Base-by-base conservation (phyloP, 345 rosid species). In the Excoecaria cochinchinensis region DNA sequence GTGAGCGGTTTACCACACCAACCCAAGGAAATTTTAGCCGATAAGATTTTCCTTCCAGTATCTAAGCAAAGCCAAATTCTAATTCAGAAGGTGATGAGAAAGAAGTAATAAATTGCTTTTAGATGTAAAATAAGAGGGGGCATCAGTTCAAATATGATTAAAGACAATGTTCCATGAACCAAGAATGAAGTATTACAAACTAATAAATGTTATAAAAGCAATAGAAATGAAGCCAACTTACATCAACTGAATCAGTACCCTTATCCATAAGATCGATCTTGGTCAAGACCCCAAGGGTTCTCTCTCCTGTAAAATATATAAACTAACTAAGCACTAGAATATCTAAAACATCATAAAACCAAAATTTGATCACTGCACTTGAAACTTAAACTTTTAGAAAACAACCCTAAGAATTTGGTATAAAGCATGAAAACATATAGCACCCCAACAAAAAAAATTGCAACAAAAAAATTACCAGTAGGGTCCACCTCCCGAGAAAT, bases 181-280 rank as follows among this genome's bases (percentile, higher is more conserved):
- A 8, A 24, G 42, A 25, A 24, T 42, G 6, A 58, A 39, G 53
- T 36, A 38, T 31, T 48, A 21, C 25, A 19, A 56, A 21, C 16
- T 10, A 66, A 51, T 13, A 55, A 13, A 51, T 63, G 16, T 19
- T 66, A 66, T 15, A 52, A 14, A 17, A 64, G 38, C 31, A 74
- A 38, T 62, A 71, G 8, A 53, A 80, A 51, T 69, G 56, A 77
- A 78, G 67, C 22, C 69, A 78, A 86, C 93, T 93, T 88, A 96
- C 99, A 55, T 96, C 99, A 52, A 85, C 98, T 72, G 98, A 98
- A 88, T 96, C 97, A 12, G 99, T 96, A 65, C 97, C 99, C 89
- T 89, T 90, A 74, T 96, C 99, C 99, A 96, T 96, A 79, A 96
- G 97, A 84, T 96, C 99, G 69, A 93, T 96, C 90, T 96, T 96